Conservation (phyloP, 2,329 filamentous ascomycete genomes). For the Metarhizium anisopliae region DNA sequence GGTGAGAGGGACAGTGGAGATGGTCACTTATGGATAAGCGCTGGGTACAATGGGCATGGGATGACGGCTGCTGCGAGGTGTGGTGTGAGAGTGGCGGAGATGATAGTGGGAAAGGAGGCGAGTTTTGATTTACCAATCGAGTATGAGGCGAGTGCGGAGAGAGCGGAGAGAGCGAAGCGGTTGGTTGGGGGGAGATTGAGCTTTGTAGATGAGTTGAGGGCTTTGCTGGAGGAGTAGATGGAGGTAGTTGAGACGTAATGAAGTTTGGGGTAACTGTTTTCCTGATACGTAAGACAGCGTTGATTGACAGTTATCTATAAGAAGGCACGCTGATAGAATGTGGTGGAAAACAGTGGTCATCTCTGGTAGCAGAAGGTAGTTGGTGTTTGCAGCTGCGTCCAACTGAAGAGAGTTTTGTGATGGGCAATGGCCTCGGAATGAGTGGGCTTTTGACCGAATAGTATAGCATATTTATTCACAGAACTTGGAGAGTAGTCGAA, state of each 20-base stretch:
- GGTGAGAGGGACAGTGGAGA: slow-evolving; percentile 35
- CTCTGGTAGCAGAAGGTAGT: too few species aligned
- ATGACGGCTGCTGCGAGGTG: slow-evolving; percentile 66
- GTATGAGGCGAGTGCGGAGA: slow-evolving; percentile 28
- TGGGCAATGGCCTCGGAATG: background rate
- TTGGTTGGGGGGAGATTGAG: slow-evolving; percentile 11
- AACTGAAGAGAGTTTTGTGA: background rate
- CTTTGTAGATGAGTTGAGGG: slow-evolving; percentile 3
- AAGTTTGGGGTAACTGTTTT: background rate
- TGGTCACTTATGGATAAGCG: slow-evolving; percentile 46
- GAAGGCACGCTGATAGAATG: background rate
- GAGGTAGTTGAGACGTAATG: background rate
- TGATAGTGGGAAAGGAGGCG: slow-evolving; percentile 39
- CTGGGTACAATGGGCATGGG: slow-evolving; percentile 65
- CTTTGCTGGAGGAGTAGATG: background rate
- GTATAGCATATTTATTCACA: background rate
- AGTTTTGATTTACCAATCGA: slow-evolving; percentile 34
- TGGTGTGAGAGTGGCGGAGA: slow-evolving; percentile 52
- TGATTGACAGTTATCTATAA: background rate
- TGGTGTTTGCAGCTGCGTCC: background rate
- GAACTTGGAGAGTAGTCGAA: background rate
- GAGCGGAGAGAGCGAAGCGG: slow-evolving; percentile 14
- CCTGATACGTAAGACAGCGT: background rate
- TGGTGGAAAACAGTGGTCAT: too few species aligned
- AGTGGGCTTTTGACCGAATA: background rate